These are phyloP conservation scores for Penicillium subrubescens DNA, from an alignment of 495 filamentous ascomycete species.

Conservation along the genomic window DNA sequence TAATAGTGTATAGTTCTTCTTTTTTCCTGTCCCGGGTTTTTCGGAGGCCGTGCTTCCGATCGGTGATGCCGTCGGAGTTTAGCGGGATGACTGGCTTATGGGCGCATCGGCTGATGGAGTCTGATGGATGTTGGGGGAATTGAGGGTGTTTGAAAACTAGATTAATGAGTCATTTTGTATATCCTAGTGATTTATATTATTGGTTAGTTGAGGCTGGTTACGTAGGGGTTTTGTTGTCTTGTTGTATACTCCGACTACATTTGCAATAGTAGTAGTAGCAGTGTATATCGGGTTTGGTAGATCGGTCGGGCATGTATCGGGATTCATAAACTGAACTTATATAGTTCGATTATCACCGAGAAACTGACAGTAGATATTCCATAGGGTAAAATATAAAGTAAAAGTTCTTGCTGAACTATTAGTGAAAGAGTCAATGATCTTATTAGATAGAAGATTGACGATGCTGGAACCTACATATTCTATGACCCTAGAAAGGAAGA, in stretches of 20 bases:
- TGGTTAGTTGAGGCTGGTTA: not conserved
- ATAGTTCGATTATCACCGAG: not conserved
- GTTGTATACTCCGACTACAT: not conserved
- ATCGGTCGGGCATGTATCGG: not conserved
- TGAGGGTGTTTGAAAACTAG: not conserved
- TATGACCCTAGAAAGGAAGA: not conserved
- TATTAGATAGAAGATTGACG: not conserved
- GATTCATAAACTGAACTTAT: not conserved
- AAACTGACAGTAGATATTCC: not conserved
- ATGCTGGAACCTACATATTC: not conserved
- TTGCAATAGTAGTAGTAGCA: too few relatives aligned
- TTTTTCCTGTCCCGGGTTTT: constrained; percentile 13
- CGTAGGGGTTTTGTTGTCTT: not conserved
- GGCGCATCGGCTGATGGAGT: not conserved
- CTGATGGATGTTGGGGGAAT: not conserved
- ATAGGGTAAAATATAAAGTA: not conserved
- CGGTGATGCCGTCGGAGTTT: not conserved
- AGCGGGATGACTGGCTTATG: not conserved
- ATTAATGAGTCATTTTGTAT: not conserved
- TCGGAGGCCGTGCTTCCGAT: constrained; percentile 12
- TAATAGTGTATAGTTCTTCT: constrained; percentile 4
- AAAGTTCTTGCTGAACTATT: not conserved
- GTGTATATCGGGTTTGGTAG: not conserved
- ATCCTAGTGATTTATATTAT: not conserved
- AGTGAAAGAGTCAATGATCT: not conserved